Conservation (phyloP, 768 basidiomycete genomes). For the Lactarius evosmus region DNA sequence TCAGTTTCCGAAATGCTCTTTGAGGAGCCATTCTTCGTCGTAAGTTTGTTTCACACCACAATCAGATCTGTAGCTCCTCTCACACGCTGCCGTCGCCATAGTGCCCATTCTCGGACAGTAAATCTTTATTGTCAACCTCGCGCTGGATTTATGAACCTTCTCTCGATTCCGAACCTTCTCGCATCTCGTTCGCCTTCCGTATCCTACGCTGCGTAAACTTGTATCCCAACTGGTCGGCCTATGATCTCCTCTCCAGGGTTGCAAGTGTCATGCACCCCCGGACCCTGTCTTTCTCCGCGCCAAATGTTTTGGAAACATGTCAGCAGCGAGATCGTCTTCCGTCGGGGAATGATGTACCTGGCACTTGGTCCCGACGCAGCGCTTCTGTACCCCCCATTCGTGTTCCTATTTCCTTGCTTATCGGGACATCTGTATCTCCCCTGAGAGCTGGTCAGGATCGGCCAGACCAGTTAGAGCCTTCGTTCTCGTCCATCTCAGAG, state of each 20-base stretch:
- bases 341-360: not conserved
- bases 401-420: constrained; percentile 3
- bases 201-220: constrained; percentile 17
- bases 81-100: not conserved
- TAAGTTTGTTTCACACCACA: constrained; percentile 10
- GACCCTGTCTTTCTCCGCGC: not conserved
- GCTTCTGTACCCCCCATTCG: not conserved
- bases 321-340: not conserved
- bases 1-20: constrained; percentile 18
- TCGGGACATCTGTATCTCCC: constrained; percentile 3
- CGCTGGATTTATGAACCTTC: constrained; percentile 24
- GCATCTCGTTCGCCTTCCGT: constrained; percentile 25
- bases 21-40: constrained; percentile 23
- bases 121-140: not conserved
- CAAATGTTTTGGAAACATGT: not conserved
- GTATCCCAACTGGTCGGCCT: constrained; percentile 15
- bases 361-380: not conserved
- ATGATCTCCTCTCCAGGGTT: constrained; percentile 16
- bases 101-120: constrained; percentile 4
- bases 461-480: not conserved
- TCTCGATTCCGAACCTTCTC: constrained; percentile 23
- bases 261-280: not conserved
- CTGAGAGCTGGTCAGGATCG: not conserved
- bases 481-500: not conserved
- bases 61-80: not conserved